Evolutionary conservation across 805 yeast genomes (phyloP).

Genomic region (Wickerhamomyces bisporus): DNA sequence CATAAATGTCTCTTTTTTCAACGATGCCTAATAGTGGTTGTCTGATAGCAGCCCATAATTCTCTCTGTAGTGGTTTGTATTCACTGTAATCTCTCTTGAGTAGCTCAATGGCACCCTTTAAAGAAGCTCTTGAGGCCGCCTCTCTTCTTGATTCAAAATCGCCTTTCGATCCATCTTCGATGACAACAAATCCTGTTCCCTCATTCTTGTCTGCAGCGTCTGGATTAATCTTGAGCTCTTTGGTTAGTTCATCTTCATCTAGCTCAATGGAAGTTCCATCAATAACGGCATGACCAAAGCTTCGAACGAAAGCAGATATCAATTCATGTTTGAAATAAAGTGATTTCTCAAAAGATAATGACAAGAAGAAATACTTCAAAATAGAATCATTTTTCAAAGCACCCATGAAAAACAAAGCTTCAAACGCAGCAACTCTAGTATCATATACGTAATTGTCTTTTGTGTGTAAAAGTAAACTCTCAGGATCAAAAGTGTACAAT

Average conservation of each 20-base stretch:
- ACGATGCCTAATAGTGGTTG: slow-evolving; percentile 53
- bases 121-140: slow-evolving; percentile 55
- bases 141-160: slow-evolving; percentile 53
- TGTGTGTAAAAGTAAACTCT: slow-evolving; percentile 52
- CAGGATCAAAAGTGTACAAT: slow-evolving; percentile 43
- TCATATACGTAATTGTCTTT: slow-evolving; percentile 40
- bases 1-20: slow-evolving; percentile 59
- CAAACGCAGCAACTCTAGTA: slow-evolving; percentile 63
- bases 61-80: slow-evolving; percentile 49
- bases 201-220: slow-evolving; percentile 18
- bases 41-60: slow-evolving; percentile 68
- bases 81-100: slow-evolving; percentile 53
- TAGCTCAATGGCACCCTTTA: slow-evolving; percentile 61
- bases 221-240: slow-evolving; percentile 9
- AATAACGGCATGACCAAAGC: slow-evolving; percentile 64
- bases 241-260: slow-evolving; percentile 59
- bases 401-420: slow-evolving; percentile 66
- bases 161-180: slow-evolving; percentile 47
- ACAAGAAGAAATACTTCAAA: slow-evolving; percentile 55
- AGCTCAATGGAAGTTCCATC: slow-evolving; percentile 52
- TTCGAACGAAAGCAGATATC: slow-evolving; percentile 39
- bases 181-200: slow-evolving; percentile 43
- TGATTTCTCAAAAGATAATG: slow-evolving; percentile 52
- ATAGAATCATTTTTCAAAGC: slow-evolving; percentile 65
- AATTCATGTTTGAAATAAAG: slow-evolving; percentile 46